Percentiles rank a stretch among this genome's conserved stretches.
These are phyloP conservation scores for Penicillium atrosanguineum DNA, from an alignment of 495 filamentous ascomycete species.

Conservation along the genomic window DNA sequence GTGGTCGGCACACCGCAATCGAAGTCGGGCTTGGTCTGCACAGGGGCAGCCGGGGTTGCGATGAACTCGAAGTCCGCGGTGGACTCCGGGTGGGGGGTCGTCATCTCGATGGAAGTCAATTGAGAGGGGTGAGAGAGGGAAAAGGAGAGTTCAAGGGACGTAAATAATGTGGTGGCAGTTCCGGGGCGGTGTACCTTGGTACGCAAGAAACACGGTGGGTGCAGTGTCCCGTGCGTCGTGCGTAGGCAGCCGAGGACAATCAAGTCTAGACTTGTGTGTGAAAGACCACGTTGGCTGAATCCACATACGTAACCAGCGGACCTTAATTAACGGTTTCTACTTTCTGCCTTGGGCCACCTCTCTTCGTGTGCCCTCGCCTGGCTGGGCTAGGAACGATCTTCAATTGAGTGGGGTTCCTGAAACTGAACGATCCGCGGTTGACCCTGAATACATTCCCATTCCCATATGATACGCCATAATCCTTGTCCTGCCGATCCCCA, in stretches of 20 bases:
- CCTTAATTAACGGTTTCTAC: not conserved
- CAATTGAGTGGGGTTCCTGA: constrained; percentile 25
- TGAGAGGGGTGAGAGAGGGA: constrained; percentile 21
- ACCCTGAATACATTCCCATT: constrained; percentile 16
- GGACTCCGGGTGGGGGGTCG: constrained; percentile 48
- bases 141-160: constrained; percentile 21
- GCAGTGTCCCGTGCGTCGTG: constrained; percentile 9
- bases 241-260: not conserved
- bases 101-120: constrained; percentile 35
- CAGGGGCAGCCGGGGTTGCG: constrained; percentile 56
- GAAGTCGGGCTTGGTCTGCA: constrained; percentile 36
- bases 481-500: constrained; percentile 3
- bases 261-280: not conserved
- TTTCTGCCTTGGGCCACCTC: not conserved
- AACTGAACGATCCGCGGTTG: constrained; percentile 25
- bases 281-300: not conserved
- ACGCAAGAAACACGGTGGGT: not conserved
- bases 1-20: constrained; percentile 31
- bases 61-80: constrained; percentile 68
- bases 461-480: constrained; percentile 21
- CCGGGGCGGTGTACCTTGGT: constrained; percentile 21
- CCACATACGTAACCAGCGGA: not conserved
- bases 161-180: constrained; percentile 31
- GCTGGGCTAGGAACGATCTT: constrained; percentile 19
- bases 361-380: constrained; percentile 16